Percentiles rank a stretch among this genome's conserved stretches.
Conservation (phyloP, 1,139 yeast species). For the Protomyces inouyei region DNA sequence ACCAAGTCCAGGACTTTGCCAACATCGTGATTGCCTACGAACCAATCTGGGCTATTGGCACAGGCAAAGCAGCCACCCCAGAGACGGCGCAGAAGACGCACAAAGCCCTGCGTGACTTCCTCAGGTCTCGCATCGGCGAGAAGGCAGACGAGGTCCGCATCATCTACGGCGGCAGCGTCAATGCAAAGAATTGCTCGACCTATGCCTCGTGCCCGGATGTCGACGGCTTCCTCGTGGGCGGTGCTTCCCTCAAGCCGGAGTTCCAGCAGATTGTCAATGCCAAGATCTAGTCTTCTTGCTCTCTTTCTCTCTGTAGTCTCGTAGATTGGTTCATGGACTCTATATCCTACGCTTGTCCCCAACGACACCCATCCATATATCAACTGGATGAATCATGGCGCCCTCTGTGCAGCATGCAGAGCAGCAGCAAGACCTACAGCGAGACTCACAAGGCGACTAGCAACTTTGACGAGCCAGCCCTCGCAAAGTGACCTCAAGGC, state of each 20-base stretch:
- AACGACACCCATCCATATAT: too few species aligned
- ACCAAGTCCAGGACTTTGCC: conserved; percentile 82
- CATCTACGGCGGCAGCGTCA: conserved; percentile 98
- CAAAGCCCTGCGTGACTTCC: conserved; percentile 77
- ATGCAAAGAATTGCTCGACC: conserved; percentile 85
- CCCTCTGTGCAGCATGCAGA: neutral
- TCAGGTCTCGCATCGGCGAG: conserved; percentile 69
- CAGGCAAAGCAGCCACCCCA: conserved; percentile 98
- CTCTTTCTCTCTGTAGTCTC: neutral
- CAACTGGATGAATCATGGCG: neutral
- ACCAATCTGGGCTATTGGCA: conserved; percentile 99
- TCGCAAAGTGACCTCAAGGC: neutral
- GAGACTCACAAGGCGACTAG: neutral
- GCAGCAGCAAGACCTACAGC: neutral
- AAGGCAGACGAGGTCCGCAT: conserved; percentile 77
- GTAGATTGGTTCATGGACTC: neutral
- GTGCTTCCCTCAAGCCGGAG: conserved; percentile 98
- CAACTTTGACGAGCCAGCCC: neutral
- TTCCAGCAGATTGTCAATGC: conserved; percentile 82
- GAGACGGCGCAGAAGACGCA: conserved; percentile 75
- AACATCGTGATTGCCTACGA: conserved; percentile 91
- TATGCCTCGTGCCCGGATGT: conserved; percentile 91
- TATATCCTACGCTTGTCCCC: too few species aligned
- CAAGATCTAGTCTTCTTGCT: conserved; percentile 1
- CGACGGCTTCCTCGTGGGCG: conserved; percentile 99